Evolutionary conservation across 129 eudicot genomes (phyloP), one percentile per base, ranked within the genome.

Genomic region (Flaveria linearis): DNA sequence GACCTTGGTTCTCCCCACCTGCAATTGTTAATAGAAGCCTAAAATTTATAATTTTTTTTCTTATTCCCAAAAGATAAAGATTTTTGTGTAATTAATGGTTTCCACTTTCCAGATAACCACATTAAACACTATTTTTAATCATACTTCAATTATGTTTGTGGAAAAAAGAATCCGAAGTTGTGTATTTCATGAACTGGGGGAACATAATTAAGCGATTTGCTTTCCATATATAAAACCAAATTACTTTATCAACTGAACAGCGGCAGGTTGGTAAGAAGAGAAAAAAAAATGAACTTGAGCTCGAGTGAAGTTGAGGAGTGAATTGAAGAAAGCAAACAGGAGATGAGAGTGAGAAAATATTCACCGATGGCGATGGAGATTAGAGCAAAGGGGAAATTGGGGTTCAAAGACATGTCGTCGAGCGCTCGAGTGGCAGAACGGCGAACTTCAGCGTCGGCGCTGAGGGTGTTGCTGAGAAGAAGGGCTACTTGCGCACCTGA

Each of bases 1-100:
- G 86, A 43, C 96, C 90, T 75, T 77, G 85, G 63, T 88, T 77
- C 72, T 83, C 92, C 30, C 88, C 84, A 36, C 86, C 96, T 89
- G 74, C 53, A 77, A 13, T 41, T 30, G 3, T 69, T 52, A 42
- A 52, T 14, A 13, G 18, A 1, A 36, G 0, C 41, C 41, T 36
- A 36, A 36, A 5, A 36, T 36, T 5, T n/a, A n/a, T n/a, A n/a
- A n/a, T n/a, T n/a, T n/a, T n/a, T n/a, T n/a, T n/a, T n/a, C 41
- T 36, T 36, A 36, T 36, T 36, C 7, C 41, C 41, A 36, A 36
- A 36, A 36, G 41, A 36, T 36, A 36, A 36, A 5, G 8, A 36
- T 36, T 36, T 36, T 36, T 5, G 41, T 36, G 41, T 36, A 36
- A 36, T 36, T 36, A 36, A 36, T 36, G 41, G 41, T 4, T 14